These are phyloP conservation scores for Solanum acaule DNA, from an alignment of 257 asterid genomes.

Conservation along the genomic window DNA sequence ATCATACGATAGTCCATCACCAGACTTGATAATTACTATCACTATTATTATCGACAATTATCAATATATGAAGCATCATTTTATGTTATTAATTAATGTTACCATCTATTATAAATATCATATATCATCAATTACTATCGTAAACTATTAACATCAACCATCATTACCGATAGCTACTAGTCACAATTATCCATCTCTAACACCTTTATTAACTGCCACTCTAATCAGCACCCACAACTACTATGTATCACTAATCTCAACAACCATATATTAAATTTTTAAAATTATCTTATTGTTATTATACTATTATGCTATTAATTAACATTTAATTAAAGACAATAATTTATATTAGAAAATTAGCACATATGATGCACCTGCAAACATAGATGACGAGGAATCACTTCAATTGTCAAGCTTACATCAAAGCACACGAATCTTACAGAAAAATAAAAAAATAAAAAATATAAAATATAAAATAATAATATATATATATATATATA, in stretches of 20 bases:
- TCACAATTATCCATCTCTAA: background rate
- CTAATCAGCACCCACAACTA: background rate
- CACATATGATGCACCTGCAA: constrained; percentile 20
- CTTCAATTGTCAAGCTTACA: background rate
- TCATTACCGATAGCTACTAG: too few species aligned
- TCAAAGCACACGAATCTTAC: background rate
- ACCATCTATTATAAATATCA: too few species aligned
- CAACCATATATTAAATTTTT: background rate
- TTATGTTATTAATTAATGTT: too few species aligned
- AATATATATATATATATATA: too few species aligned
- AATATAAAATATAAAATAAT: too few species aligned
- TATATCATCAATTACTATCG: too few species aligned
- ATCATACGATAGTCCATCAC: fast-evolving
- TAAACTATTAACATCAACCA: too few species aligned
- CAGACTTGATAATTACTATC: background rate
- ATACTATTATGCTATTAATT: background rate
- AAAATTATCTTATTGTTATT: too few species aligned
- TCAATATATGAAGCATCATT: too few species aligned
- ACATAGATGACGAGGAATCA: background rate
- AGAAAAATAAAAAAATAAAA: background rate
- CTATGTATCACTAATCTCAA: background rate
- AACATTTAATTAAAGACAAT: background rate
- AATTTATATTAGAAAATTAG: constrained; percentile 10
- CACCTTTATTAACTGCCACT: background rate
- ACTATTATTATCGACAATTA: background rate